A percentile compares a stretch with the other conserved stretches of the same genome.
Conservation (phyloP, 768 basidiomycete species). For the Mrakia gelida region DNA sequence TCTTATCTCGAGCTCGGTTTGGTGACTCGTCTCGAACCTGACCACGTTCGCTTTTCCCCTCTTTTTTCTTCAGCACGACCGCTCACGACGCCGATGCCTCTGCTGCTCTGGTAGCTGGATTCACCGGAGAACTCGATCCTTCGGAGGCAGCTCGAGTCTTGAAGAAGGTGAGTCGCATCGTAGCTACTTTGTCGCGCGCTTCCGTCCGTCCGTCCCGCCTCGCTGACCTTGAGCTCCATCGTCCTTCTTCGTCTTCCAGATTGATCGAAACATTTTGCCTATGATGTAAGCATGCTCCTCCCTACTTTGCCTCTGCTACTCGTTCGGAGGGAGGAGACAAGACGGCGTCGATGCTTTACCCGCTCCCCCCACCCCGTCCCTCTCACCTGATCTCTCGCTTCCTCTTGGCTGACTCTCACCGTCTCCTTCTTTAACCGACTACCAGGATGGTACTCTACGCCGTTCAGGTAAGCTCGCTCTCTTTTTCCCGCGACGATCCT, state of each 20-base stretch:
- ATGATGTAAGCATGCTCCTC: conserved; percentile 20
- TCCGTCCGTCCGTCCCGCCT: not conserved
- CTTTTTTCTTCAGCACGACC: not conserved
- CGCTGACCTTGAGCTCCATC: not conserved
- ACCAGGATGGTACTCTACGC: conserved; percentile 34
- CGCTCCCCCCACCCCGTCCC: no score
- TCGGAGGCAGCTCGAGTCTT: conserved; percentile 33
- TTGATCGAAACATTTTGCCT: conserved; percentile 35
- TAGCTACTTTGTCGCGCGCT: not conserved
- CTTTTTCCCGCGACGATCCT: not conserved
- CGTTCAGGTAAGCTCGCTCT: not conserved
- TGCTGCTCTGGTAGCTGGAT: conserved; percentile 38
- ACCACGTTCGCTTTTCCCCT: not conserved
- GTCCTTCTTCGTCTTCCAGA: conserved; percentile 17
- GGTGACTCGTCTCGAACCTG: not conserved
- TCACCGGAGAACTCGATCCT: conserved; percentile 35
- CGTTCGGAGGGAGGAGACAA: not conserved
- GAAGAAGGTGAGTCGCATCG: conserved; percentile 23
- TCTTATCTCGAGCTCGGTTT: not conserved
- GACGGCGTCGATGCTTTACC: not conserved
- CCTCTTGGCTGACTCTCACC: not conserved
- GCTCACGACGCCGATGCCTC: conserved; percentile 28
- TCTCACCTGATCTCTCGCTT: not conserved
- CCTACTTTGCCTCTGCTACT: not conserved
- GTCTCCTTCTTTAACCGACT: not conserved